Conservation (phyloP, 139 green algal genomes). For the Coelastrella sp. region DNA sequence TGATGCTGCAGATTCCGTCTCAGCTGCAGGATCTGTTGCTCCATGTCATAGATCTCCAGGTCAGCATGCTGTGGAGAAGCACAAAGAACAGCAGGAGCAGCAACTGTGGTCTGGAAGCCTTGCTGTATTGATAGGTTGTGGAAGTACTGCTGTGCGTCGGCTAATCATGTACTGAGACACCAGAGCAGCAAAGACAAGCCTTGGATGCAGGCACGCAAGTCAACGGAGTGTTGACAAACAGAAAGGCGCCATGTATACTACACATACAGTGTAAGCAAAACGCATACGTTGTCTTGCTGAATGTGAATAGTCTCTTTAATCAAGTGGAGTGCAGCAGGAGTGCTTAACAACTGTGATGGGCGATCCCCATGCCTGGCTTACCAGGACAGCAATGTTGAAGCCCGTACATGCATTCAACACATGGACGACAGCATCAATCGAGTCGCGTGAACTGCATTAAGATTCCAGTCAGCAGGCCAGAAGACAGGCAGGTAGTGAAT, state of each 20-base stretch:
- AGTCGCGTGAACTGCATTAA: slow-evolving; percentile 41
- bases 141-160: background rate
- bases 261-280: too few relatives aligned
- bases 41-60: slow-evolving; percentile 22
- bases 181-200: too few relatives aligned
- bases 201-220: too few relatives aligned
- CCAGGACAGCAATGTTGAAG: slow-evolving; percentile 33
- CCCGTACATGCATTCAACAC: slow-evolving; percentile 2
- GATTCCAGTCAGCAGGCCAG: too few relatives aligned
- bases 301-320: too few relatives aligned
- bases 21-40: slow-evolving; percentile 29
- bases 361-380: background rate
- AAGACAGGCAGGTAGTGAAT: too few relatives aligned
- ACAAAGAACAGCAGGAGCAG: background rate
- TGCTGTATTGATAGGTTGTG: background rate
- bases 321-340: too few relatives aligned
- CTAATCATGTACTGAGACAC: too few relatives aligned
- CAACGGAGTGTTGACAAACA: too few relatives aligned
- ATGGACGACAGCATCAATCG: slow-evolving; percentile 23
- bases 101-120: background rate
- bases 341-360: too few relatives aligned
- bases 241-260: too few relatives aligned
- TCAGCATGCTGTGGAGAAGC: slow-evolving; percentile 38
- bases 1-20: background rate
- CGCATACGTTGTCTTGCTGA: too few relatives aligned